These are phyloP conservation scores for Plasmodium ovale DNA, from an alignment of 169 alveolate genomes.

Conservation along the genomic window DNA sequence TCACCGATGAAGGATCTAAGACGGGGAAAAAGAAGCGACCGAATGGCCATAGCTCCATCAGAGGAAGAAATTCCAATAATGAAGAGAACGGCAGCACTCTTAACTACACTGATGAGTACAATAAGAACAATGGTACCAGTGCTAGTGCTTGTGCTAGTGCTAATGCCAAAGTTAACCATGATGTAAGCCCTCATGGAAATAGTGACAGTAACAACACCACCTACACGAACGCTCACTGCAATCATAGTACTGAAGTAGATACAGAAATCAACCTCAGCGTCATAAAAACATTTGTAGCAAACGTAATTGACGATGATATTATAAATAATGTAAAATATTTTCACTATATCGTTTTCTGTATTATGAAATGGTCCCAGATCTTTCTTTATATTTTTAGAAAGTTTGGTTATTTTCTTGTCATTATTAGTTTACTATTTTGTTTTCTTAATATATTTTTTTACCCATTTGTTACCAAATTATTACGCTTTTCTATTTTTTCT, in stretches of 20 bases:
- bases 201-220: neutral
- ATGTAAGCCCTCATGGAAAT: neutral
- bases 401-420: conserved; percentile 61
- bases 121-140: no score
- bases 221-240: no score
- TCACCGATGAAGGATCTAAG: neutral
- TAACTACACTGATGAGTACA: neutral
- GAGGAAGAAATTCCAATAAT: no score
- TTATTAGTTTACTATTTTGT: conserved; percentile 24
- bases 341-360: conserved; percentile 39
- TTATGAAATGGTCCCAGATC: conserved; percentile 24
- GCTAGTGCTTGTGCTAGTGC: neutral
- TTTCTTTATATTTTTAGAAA: conserved; percentile 39
- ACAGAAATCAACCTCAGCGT: conserved; percentile 29
- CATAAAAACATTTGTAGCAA: conserved; percentile 58
- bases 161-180: neutral
- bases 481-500: conserved; percentile 22
- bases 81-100: neutral
- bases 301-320: conserved; percentile 62
- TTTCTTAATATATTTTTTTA: conserved; percentile 52
- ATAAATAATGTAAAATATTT: conserved; percentile 62
- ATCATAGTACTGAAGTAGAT: neutral
- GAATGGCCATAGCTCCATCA: no score
- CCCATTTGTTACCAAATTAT: conserved; percentile 26
- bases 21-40: no score